These are phyloP conservation scores for Trichoderma pleuroti DNA, from an alignment of 2,329 filamentous ascomycete species.

Conservation along the genomic window DNA sequence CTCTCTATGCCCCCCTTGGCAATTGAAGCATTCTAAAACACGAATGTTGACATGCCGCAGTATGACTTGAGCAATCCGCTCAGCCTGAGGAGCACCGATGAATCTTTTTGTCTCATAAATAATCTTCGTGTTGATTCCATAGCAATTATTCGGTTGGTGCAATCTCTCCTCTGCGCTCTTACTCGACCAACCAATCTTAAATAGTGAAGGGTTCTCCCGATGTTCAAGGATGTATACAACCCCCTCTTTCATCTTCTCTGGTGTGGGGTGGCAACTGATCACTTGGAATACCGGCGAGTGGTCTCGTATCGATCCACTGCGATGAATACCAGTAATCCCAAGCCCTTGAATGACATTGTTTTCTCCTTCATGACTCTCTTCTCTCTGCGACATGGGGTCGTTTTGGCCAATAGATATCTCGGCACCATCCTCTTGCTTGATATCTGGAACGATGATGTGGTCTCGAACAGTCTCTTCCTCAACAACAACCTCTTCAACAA, in stretches of 20 bases:
- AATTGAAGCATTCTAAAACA: not conserved
- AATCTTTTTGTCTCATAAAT: not conserved
- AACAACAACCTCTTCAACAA: too few species aligned
- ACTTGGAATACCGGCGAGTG: constrained; percentile 5
- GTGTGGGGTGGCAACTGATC: not conserved
- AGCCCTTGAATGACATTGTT: not conserved
- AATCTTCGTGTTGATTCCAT: not conserved
- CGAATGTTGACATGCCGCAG: not conserved
- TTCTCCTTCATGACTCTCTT: not conserved
- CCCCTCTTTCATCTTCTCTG: not conserved
- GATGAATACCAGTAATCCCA: not conserved
- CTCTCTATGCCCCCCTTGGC: not conserved
- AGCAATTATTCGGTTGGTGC: not conserved
- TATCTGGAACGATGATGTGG: not conserved
- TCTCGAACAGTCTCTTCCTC: not conserved
- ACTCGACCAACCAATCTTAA: not conserved
- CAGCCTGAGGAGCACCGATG: not conserved
- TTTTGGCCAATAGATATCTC: not conserved
- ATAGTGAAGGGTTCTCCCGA: not conserved
- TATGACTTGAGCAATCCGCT: not conserved
- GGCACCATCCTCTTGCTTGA: not conserved
- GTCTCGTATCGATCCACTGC: constrained; percentile 1
- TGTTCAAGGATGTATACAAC: constrained; percentile 1
- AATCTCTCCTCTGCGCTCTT: not conserved
- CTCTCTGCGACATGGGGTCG: too few species aligned